Evolutionary conservation across 2,329 filamentous ascomycete species (phyloP), one percentile per base, ranked within the genome.

Genomic region (Podosphaera fusca): DNA sequence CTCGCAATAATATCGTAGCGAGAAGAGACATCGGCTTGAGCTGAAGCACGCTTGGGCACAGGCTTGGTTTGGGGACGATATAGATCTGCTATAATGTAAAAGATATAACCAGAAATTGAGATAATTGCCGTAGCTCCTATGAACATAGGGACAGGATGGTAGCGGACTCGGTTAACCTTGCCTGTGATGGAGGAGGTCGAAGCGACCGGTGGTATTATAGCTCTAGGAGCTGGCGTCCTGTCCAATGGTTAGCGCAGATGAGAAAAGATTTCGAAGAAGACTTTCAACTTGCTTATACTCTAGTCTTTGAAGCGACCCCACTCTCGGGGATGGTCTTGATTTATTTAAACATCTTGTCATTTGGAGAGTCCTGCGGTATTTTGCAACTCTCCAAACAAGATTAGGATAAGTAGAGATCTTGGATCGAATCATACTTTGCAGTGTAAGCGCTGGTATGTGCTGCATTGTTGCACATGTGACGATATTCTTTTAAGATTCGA

Each of bases 1-100:
- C 70, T 68, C 21, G 79, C 79, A 31, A 67, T 68, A 2, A 52
- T 60, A 50, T 67, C 60, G 59, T 68, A 68, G 10, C 63, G 61
- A 1, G 56, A 42, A 1, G 67, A 68, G 29, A 67, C 65, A 58
- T 67, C 66, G 21, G 57, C 47, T 56, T 67, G 67, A 0, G 56
- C 50, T 1, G 60, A 33, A 2, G 60, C 57, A 8, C 58, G 55
- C 12, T 34, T 68, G 49, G 61, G 59, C 29, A 60, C 63, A 9
- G 65, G 64, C 2, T 60, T 60, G 61, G 55, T 61, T 4, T 56
- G 53, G 1, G 58, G 47, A 6, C 58, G 59, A 2, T 58, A 57
- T 47, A 67, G 69, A 65, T 49, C 63, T 64, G 62, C 68, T 70
- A 63, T 65, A 59, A 59, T 69, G 67, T 67, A 68, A 67, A 60